Conservation (phyloP, 2,329 filamentous ascomycete species). For the Colletotrichum theobromicola region DNA sequence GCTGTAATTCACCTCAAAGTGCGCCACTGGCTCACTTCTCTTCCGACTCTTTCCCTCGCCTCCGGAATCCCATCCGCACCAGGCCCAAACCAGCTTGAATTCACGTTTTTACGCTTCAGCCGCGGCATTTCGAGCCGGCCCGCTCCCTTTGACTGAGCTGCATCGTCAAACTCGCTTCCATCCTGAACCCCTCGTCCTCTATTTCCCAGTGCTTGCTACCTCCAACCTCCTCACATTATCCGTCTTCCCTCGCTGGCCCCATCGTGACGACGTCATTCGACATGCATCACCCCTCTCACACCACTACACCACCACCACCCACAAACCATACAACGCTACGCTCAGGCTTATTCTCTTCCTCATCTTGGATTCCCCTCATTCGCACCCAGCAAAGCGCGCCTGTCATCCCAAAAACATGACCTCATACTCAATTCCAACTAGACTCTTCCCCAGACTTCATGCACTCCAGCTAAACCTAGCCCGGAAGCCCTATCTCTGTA, state of each 20-base stretch:
- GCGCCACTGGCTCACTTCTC: not conserved
- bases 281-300: constrained; percentile 13
- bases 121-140: not conserved
- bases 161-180: not conserved
- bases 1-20: not conserved
- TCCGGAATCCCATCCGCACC: not conserved
- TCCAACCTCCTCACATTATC: not conserved
- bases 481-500: not conserved
- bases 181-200: not conserved
- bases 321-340: not conserved
- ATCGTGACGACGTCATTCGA: constrained; percentile 19
- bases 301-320: not conserved
- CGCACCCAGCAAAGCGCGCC: not conserved
- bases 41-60: not conserved
- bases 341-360: not conserved
- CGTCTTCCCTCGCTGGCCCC: not conserved
- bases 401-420: constrained; percentile 6
- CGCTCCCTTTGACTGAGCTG: not conserved
- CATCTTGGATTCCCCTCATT: not conserved
- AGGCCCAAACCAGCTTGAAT: not conserved
- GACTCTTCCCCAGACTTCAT: not conserved
- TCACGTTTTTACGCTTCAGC: not conserved
- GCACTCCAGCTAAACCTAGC: constrained; percentile 2
- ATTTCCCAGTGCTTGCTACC: not conserved
- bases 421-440: constrained; percentile 5